Percentiles rank a stretch among this genome's conserved stretches.
Conservation (phyloP, 2,329 filamentous ascomycete genomes). For the Colletotrichum tabaci region DNA sequence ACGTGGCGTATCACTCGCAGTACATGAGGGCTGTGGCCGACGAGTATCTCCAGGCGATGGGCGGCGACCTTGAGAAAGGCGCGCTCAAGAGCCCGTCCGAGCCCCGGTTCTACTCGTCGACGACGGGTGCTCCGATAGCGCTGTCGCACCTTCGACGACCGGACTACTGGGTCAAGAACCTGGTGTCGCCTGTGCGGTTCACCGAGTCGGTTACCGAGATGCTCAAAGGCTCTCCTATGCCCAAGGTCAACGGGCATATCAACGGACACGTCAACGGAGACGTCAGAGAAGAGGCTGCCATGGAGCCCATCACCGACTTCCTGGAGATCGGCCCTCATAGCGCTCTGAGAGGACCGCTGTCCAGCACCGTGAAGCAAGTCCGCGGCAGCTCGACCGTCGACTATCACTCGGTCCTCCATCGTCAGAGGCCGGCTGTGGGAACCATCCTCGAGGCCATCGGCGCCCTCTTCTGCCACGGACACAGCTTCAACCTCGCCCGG, state of each 20-base stretch:
- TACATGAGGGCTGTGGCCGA: conserved; percentile 62
- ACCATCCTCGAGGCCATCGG: conserved; percentile 22
- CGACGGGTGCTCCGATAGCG: conserved; percentile 2
- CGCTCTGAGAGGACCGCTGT: conserved; percentile 64
- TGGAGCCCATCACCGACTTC: conserved; percentile 49
- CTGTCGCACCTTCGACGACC: conserved; percentile 41
- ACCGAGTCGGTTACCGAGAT: conserved; percentile 57
- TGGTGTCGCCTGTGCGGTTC: conserved; percentile 59
- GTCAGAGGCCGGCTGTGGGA: conserved; percentile 21
- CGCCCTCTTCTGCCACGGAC: conserved; percentile 33
- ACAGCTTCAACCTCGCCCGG: conserved; percentile 21
- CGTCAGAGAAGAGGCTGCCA: neutral
- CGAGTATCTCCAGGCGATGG: conserved; percentile 50
- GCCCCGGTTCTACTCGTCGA: conserved; percentile 40
- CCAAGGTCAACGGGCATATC: neutral
- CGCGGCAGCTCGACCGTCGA: conserved; percentile 9
- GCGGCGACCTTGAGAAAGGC: conserved; percentile 20
- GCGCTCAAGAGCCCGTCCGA: conserved; percentile 9
- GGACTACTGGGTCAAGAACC: conserved; percentile 62
- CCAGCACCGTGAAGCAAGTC: conserved; percentile 28
- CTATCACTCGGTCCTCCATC: conserved; percentile 30
- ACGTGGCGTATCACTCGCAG: conserved; percentile 68
- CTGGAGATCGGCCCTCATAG: conserved; percentile 66
- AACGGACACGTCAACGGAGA: conserved; percentile 12
- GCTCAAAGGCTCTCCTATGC: conserved; percentile 16